Evolutionary conservation across 2,329 filamentous ascomycete species (phyloP), one percentile per base, ranked within the genome.

Genomic region (Colletotrichum cereale): DNA sequence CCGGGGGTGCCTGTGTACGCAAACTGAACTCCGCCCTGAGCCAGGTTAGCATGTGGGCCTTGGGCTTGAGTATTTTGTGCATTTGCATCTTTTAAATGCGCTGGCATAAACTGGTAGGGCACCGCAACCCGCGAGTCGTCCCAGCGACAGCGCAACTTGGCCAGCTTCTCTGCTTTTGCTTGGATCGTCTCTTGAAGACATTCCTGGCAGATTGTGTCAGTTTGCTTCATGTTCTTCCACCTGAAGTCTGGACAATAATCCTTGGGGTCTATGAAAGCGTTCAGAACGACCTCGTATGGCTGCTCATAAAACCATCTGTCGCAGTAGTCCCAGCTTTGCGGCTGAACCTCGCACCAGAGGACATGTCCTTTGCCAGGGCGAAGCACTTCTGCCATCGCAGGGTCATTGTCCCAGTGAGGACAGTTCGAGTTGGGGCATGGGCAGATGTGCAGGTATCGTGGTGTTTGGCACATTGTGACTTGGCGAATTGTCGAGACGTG

Each of bases 301-400:
- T 65, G 60, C 29, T 65, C 38, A 6, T 56, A 50, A 40, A 64
- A 68, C 66, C 66, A 68, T 24, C 14, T 38, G 12, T 50, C 50
- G 53, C 66, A 68, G 40, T 68, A 24, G n/a, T 56, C 60, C 58
- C 61, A 68, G 14, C n/a, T 48, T 18, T 55, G 38, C 11, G 18
- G 38, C 2, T 66, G 26, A 18, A 58, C 62, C 26, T 66, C 50
- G 5, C 6, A 21, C n/a, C 38, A 8, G 1, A 58, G 38, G 8
- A 65, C n/a, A 21, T 68, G 66, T 24, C 61, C 66, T 38, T 38
- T 24, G 2, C 55, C 55, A 6, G 55, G 55, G n/a, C 18, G 40
- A 2, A 48, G 26, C 3, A n/a, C 12, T n/a, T 7, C 42, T 50
- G 42, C 26, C 62, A 26, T 50, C 21, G 14, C 11, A 5, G 18